Evolutionary conservation across 257 asterid species (phyloP).

Genomic region (Rhazya stricta): DNA sequence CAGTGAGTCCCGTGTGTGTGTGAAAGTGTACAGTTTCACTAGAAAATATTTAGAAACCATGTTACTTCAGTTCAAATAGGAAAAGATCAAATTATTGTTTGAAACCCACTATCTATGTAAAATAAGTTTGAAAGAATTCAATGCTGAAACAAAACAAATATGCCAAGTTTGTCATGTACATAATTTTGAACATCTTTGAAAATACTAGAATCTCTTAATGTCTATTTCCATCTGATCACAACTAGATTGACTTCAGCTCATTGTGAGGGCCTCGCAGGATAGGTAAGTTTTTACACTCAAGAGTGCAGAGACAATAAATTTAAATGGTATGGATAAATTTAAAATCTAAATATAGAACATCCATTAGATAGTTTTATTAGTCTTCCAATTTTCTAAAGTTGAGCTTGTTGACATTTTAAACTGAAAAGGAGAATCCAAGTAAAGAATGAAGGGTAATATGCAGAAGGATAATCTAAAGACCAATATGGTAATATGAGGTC

Average conservation of each 20-base stretch:
- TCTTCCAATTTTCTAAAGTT: neutral
- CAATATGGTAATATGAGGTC: no score
- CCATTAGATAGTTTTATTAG: neutral
- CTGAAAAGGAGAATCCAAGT: neutral
- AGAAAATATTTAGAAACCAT: no score
- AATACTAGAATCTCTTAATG: neutral
- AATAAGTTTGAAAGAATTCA: no score
- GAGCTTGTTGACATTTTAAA: neutral
- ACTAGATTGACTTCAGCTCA: neutral
- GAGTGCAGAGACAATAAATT: neutral
- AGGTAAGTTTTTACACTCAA: no score
- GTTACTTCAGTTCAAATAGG: no score
- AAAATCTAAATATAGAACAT: neutral
- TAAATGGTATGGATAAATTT: neutral
- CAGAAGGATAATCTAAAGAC: no score
- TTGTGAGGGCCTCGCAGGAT: no score
- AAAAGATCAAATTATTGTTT: no score
- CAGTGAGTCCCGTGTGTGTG: no score
- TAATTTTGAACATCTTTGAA: neutral
- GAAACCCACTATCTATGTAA: no score
- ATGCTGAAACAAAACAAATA: no score
- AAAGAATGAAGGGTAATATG: neutral
- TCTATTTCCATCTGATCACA: neutral
- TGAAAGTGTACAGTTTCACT: no score
- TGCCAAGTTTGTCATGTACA: neutral